Evolutionary conservation across 257 asterid species (phyloP), one percentile per base, ranked within the genome.

Genomic region (Jasminum sambac): DNA sequence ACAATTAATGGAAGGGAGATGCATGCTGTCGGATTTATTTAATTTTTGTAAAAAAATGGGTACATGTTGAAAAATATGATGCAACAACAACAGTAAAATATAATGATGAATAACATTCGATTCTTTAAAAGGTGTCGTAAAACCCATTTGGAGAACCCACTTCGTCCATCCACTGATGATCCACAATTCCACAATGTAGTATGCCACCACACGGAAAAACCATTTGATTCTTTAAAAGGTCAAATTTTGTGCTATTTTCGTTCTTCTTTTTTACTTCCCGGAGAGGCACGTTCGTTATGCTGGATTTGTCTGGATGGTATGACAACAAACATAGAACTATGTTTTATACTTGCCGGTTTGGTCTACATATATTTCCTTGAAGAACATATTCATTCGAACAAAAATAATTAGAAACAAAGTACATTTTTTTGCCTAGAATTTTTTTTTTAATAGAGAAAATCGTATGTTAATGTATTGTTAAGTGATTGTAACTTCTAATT

Each of bases 131-230:
- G 69, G 80, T 72, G 14, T 64, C 88, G 6, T 40, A 84, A 6
- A 91, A 89, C 76, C 96, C 97, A 11, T 91, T 91, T 66, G 93
- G 85, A 2, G 97, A 87, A 66, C 89, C 91, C n/a, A n/a, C 1
- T 89, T 83, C 38, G 58, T 52, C 69, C 76, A 76, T 78, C 87
- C 86, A 19, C 88, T 77, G 13, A 72, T n/a, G n/a, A n/a, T n/a
- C n/a, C n/a, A n/a, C n/a, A n/a, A n/a, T n/a, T n/a, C n/a, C n/a
- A n/a, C n/a, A n/a, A n/a, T n/a, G 59, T 57, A 50, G 86, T 37
- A 65, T 78, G 78, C 83, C 86, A 41, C 84, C 79, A 13, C 81
- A 85, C 19, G 91, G 85, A 75, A 89, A 75, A 89, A 83, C 69
- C 85, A 77, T 63, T 62, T 82, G 2, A 74, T 90, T 30, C 62